Evolutionary conservation across 2,329 filamentous ascomycete genomes (phyloP).

Genomic region (Penicillium italicum): DNA sequence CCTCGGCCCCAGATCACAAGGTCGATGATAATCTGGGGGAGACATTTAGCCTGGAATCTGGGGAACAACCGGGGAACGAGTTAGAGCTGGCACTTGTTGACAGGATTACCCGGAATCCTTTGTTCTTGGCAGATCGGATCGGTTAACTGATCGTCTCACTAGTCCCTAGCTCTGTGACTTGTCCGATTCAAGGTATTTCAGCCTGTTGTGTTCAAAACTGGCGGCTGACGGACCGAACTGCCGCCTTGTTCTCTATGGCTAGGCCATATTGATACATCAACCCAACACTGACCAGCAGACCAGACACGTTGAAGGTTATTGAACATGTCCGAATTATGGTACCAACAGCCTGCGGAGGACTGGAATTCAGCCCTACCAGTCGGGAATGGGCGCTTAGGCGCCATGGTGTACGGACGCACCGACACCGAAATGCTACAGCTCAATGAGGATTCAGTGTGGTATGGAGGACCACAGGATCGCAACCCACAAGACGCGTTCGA

Average conservation of each 20-base stretch:
- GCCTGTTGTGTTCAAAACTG: neutral
- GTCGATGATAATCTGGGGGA: neutral
- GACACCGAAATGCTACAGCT: slow-evolving; percentile 45
- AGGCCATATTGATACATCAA: neutral
- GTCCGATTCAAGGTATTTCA: neutral
- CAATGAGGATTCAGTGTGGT: slow-evolving; percentile 51
- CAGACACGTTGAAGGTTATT: neutral
- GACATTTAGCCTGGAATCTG: slow-evolving; percentile 8
- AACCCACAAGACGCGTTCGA: slow-evolving; percentile 39
- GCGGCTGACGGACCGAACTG: slow-evolving; percentile 2
- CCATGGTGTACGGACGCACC: slow-evolving; percentile 48
- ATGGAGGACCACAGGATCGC: slow-evolving; percentile 45
- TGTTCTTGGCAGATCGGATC: neutral
- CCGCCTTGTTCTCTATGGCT: neutral
- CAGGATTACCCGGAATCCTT: neutral
- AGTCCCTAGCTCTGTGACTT: neutral
- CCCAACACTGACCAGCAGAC: neutral
- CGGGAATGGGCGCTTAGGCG: slow-evolving; percentile 49
- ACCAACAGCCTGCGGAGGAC: slow-evolving; percentile 23
- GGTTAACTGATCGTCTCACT: neutral
- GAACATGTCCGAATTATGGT: slow-evolving; percentile 31
- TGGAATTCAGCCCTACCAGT: slow-evolving; percentile 47
- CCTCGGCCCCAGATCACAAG: neutral
- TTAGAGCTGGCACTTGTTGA: neutral
- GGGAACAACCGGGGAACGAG: neutral